phyloP scores from a whole-genome alignment of 176 grass and related monocot genomes.

The Tillandsia fasciculata region DNA sequence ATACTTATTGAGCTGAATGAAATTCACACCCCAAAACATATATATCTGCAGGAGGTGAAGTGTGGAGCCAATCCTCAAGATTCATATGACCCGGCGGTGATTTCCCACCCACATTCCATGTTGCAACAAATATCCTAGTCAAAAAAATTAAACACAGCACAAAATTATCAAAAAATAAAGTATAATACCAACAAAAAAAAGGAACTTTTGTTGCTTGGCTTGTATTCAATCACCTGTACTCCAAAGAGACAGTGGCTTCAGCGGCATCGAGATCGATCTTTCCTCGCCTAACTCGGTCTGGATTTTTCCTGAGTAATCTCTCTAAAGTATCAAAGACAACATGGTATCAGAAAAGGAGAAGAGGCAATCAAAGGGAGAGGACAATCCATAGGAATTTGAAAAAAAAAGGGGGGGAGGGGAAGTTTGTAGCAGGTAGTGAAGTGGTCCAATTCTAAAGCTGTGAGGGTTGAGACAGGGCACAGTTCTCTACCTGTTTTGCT shows the following conservation, averaged over 20 bases:
- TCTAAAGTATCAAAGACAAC: slow-evolving; percentile 19
- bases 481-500: slow-evolving; percentile 56
- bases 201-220: neutral
- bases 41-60: slow-evolving; percentile 86
- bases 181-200: neutral
- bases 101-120: slow-evolving; percentile 95
- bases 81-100: slow-evolving; percentile 68
- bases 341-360: neutral
- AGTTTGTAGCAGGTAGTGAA: neutral
- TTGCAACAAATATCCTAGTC: slow-evolving; percentile 87
- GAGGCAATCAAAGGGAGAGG: neutral
- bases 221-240: slow-evolving; percentile 50
- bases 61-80: slow-evolving; percentile 98
- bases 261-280: slow-evolving; percentile 84
- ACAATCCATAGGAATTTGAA: slow-evolving; percentile 7
- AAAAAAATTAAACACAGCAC: slow-evolving; percentile 5
- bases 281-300: slow-evolving; percentile 44
- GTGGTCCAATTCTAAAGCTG: neutral
- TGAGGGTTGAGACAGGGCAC: slow-evolving; percentile 7
- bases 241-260: slow-evolving; percentile 73
- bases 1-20: neutral
- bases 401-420: slow-evolving; percentile 5
- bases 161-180: neutral
- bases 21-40: slow-evolving; percentile 75
- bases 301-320: slow-evolving; percentile 45